These are phyloP conservation scores for Wickerhamiella sergipiensis DNA, from an alignment of 805 yeast genomes.

Conservation along the genomic window DNA sequence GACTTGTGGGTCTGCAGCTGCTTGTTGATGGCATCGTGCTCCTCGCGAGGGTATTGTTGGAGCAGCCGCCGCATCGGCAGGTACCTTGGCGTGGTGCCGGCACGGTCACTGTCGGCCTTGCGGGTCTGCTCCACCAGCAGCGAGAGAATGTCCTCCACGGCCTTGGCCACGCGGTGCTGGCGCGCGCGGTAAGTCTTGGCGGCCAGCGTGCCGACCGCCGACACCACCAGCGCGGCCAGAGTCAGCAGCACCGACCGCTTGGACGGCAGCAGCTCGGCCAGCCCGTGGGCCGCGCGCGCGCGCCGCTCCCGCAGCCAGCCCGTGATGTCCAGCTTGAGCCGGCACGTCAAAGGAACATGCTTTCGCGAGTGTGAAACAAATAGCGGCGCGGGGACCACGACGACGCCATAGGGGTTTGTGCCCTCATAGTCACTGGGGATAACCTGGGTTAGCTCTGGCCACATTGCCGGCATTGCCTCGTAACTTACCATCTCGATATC, in stretches of 20 bases:
- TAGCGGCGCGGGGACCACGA: slow-evolving; percentile 2
- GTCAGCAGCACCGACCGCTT: neutral
- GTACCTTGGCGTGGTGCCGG: slow-evolving; percentile 10
- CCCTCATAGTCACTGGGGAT: slow-evolving; percentile 4
- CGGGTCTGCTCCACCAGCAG: slow-evolving; percentile 9
- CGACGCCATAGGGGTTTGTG: neutral
- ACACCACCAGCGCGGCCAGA: neutral
- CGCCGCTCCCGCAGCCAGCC: slow-evolving; percentile 11
- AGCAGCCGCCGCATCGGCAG: slow-evolving; percentile 10
- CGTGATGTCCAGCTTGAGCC: slow-evolving; percentile 5
- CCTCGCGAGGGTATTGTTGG: slow-evolving; percentile 5
- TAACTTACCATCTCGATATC: slow-evolving; percentile 53
- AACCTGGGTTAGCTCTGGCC: slow-evolving; percentile 5
- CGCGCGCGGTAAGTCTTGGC: slow-evolving; percentile 2
- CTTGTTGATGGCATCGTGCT: slow-evolving; percentile 47
- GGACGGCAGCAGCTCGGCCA: neutral
- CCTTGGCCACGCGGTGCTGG: slow-evolving; percentile 1
- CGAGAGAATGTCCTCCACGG: slow-evolving; percentile 6
- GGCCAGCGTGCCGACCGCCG: neutral
- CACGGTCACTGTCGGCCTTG: slow-evolving; percentile 11
- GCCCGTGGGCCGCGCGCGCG: neutral
- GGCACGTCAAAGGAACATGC: slow-evolving; percentile 11
- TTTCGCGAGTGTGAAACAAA: slow-evolving; percentile 13
- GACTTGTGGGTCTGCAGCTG: slow-evolving; percentile 54
- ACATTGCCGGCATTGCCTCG: slow-evolving; percentile 27